Evolutionary conservation across 2,329 filamentous ascomycete species (phyloP), one percentile per base, ranked within the genome.

Genomic region (Diaporthe citrichinensis): DNA sequence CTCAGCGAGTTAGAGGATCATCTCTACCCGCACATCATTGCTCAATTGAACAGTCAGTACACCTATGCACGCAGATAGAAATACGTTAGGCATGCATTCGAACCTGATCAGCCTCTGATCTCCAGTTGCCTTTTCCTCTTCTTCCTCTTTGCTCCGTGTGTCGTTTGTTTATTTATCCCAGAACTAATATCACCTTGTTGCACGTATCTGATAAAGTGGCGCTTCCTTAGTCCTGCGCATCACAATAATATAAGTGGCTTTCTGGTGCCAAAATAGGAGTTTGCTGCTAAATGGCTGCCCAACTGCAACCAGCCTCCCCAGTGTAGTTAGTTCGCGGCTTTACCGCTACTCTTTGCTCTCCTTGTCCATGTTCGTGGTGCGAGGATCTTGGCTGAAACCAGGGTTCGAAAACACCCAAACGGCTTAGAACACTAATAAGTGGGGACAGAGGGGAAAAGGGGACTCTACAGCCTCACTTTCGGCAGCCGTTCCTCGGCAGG

Each of bases 351-450:
- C 31, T 15, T 25, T 68, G 3, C 14, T 53, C 31, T 53, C 46
- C 65, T 53, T 53, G 46, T 36, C 65, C 65, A 53, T 68, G 65
- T 68, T 39, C 2, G n/a, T 3, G 9, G 46, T 68, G n/a, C 65
- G 65, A 68, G 12, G 65, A 68, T 68, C 65, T 53, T 68, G 46
- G 46, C 65, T 68, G 65, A 53, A 53, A 68, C 65, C 28, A 8
- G 65, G 65, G 20, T 41, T 23, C 6, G 4, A 51, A 14, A n/a
- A 28, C 12, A 53, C 46, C 46, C n/a, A 39, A 39, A 20, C n/a
- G 46, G 65, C 34, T 39, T 68, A 68, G 46, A 68, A 53, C 28
- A 34, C 20, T 20, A 23, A 36, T 20, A 23, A 36, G 65, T 53
- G 46, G 65, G 15, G 65, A 28, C 46, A 51, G 14, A 12, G 3